phyloP scores from a whole-genome alignment of 129 eudicot genomes.

The Pulicaria dysenterica region DNA sequence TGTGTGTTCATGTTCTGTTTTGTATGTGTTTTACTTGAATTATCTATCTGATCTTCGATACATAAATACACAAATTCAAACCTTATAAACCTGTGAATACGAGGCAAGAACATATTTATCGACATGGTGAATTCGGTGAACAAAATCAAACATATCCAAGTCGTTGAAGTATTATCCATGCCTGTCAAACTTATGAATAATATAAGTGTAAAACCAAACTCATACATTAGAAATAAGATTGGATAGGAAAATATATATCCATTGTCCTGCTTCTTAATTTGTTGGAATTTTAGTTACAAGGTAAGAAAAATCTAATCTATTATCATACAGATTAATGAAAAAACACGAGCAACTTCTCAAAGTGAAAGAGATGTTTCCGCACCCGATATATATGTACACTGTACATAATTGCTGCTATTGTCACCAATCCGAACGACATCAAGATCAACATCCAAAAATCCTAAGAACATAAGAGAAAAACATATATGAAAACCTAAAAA shows the following conservation, averaged over 20 bases:
- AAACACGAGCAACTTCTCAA: conserved; percentile 49
- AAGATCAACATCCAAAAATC: conserved; percentile 79
- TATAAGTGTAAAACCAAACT: neutral
- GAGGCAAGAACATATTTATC: too few relatives aligned
- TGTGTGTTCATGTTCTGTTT: too few relatives aligned
- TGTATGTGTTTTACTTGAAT: too few relatives aligned
- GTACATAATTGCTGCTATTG: conserved; percentile 64
- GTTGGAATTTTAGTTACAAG: neutral
- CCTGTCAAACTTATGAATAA: neutral
- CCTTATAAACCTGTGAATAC: too few relatives aligned
- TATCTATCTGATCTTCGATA: too few relatives aligned
- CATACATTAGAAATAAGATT: neutral
- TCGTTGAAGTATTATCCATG: too few relatives aligned
- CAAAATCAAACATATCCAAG: too few relatives aligned
- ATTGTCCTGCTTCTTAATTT: neutral
- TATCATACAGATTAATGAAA: conserved; percentile 15
- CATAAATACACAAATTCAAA: too few relatives aligned
- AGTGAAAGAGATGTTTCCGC: conserved; percentile 74
- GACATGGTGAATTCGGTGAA: too few relatives aligned
- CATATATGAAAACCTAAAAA: neutral
- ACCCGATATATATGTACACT: conserved; percentile 67
- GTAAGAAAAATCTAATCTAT: neutral
- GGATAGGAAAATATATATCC: neutral
- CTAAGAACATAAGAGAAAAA: conserved; percentile 34
- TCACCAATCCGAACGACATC: conserved; percentile 64